These are phyloP conservation scores for Zea mays DNA, from an alignment of 176 grass and related monocot genomes.

Conservation along the genomic window DNA sequence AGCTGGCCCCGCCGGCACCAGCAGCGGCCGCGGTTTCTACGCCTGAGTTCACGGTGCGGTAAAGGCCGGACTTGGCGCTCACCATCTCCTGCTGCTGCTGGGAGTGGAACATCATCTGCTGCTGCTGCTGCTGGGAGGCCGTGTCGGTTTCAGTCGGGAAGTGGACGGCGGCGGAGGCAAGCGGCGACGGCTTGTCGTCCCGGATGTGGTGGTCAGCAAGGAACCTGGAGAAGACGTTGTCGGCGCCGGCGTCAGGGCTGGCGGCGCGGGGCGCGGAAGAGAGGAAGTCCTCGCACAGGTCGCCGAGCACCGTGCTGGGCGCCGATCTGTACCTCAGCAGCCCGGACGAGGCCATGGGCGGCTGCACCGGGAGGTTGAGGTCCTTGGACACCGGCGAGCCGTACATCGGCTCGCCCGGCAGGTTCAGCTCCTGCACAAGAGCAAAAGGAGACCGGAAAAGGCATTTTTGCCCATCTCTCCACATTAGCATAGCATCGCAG, in stretches of 20 bases:
- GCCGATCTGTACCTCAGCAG: constrained; percentile 89
- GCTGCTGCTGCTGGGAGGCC: constrained; percentile 43
- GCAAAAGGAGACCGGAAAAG: too few relatives aligned
- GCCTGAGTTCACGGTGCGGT: constrained; percentile 62
- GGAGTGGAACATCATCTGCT: constrained; percentile 78
- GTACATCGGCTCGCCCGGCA: constrained; percentile 53
- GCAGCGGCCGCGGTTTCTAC: constrained; percentile 38
- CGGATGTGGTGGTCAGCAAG: constrained; percentile 60
- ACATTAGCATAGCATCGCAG: neutral
- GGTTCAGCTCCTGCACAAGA: constrained; percentile 7
- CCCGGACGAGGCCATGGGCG: constrained; percentile 70
- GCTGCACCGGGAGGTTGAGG: constrained; percentile 73
- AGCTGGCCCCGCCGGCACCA: neutral
- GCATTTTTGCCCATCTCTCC: too few relatives aligned
- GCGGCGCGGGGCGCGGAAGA: constrained; percentile 34
- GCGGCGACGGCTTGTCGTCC: constrained; percentile 32
- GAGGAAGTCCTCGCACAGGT: constrained; percentile 83
- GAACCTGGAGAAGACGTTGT: constrained; percentile 78
- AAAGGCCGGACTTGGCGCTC: constrained; percentile 49
- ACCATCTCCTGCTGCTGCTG: constrained; percentile 47
- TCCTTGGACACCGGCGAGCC: constrained; percentile 85
- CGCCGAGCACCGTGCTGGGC: constrained; percentile 68
- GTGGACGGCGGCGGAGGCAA: constrained; percentile 44
- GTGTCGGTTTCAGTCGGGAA: constrained; percentile 46
- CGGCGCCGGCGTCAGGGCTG: constrained; percentile 62